These are phyloP conservation scores for Apostasia shenzhenica DNA, from an alignment of 106 monocot species.

Conservation along the genomic window DNA sequence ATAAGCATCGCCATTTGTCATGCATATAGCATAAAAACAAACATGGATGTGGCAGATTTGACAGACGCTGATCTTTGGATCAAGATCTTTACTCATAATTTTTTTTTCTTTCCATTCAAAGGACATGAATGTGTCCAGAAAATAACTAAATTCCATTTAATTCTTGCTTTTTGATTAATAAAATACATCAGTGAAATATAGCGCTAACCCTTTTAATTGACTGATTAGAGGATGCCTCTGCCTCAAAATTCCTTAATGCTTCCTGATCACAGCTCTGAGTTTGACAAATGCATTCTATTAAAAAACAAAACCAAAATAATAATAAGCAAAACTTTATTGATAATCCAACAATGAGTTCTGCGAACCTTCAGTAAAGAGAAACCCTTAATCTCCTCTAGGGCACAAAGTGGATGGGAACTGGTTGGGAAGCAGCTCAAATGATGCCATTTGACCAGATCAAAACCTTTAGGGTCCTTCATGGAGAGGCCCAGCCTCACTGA, in stretches of 20 bases:
- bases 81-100: no score
- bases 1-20: no score
- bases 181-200: background rate
- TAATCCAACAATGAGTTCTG: background rate
- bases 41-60: no score
- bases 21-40: no score
- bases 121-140: no score
- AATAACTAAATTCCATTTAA: background rate
- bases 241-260: constrained; percentile 37
- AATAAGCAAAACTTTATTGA: background rate
- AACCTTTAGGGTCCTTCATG: constrained; percentile 50
- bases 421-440: constrained; percentile 50
- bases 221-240: constrained; percentile 10
- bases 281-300: constrained; percentile 1
- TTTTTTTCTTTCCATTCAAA: no score
- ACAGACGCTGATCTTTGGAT: no score
- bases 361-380: constrained; percentile 54
- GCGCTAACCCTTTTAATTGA: background rate
- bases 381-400: constrained; percentile 49
- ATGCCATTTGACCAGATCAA: constrained; percentile 64
- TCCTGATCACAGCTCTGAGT: constrained; percentile 59
- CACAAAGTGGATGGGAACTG: constrained; percentile 8
- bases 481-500: constrained; percentile 48
- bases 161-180: background rate
- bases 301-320: background rate